Evolutionary conservation across 2,329 filamentous ascomycete species (phyloP), one percentile per base, ranked within the genome.

Genomic region (Apiospora rasikravindrae): DNA sequence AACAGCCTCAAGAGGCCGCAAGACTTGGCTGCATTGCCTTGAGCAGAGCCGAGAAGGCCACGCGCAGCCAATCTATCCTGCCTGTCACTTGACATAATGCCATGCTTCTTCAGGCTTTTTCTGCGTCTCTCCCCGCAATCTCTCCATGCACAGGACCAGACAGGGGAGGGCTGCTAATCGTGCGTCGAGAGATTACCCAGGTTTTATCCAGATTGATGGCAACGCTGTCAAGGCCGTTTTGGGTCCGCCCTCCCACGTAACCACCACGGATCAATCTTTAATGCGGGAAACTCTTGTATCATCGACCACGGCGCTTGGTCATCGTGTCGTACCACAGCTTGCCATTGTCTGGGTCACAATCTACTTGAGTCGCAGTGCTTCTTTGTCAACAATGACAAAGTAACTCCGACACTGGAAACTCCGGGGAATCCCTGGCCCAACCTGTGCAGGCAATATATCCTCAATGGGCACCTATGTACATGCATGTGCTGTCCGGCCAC

Each of bases 171-270:
- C 29, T 61, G 33, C 53, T 61, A 61, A 61, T 37, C 53, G 53
- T 61, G 53, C 29, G 33, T 40, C 57, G 40, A 11, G 57, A n/a
- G 8, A 64, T 64, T 40, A 40, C 29, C 57, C 29, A 14, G 57
- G 33, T 40, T 64, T 68, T 69, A 49, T 69, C 67, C 67, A 69
- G 67, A 69, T 69, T 69, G 42, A 40, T 64, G 44, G 16, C 44
- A 49, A 29, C 24, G 16, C 67, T 69, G 44, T 69, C 67, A 44
- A 29, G 66, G 22, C 42, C 33, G 10, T 10, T 66, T 66, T 66
- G 61, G 61, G 61, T n/a, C 61, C 33, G 14, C 22, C 26, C 19
- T 68, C 67, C 67, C 67, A 68, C 67, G 67, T n/a, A 37, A 22
- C 24, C 67, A 49, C n/a, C 24, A 33, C 67, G 26, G 67, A 45